phyloP scores from a whole-genome alignment of 345 rosid species.

The Mallotus nudiflorus region DNA sequence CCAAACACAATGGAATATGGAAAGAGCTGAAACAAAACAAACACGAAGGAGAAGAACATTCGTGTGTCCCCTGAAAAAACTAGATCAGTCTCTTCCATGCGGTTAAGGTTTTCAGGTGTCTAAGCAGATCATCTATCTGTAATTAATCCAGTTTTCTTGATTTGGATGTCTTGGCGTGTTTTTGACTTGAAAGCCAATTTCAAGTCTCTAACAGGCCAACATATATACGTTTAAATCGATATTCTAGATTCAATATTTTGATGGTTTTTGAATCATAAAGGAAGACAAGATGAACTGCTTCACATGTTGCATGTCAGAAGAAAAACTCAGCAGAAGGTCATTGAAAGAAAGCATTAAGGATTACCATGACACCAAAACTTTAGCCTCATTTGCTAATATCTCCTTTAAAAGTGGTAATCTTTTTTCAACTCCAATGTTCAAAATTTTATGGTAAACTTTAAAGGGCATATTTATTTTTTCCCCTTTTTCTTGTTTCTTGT shows the following conservation, averaged over 20 bases:
- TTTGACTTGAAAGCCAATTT: background rate
- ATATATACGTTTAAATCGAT: background rate
- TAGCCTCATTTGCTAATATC: conserved; percentile 65
- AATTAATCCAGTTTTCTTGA: background rate
- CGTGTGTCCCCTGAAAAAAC: conserved; percentile 21
- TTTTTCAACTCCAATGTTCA: background rate
- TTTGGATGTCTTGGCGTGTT: background rate
- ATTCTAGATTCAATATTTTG: conserved; percentile 24
- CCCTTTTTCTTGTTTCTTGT: background rate
- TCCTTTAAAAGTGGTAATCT: conserved; percentile 72
- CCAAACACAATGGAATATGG: conserved; percentile 13
- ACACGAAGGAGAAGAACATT: background rate
- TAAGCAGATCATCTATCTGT: conserved; percentile 10
- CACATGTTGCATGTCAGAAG: conserved; percentile 55
- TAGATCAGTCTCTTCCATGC: conserved; percentile 6
- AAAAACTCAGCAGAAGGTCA: conserved; percentile 45
- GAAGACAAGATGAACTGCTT: conserved; percentile 51
- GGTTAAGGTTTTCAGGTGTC: conserved; percentile 14
- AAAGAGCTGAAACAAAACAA: conserved; percentile 17
- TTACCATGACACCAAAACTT: conserved; percentile 49
- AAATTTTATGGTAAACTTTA: background rate
- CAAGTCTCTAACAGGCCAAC: background rate
- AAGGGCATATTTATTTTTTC: background rate
- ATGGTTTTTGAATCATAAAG: conserved; percentile 29
- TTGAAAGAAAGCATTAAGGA: conserved; percentile 60